Evolutionary conservation across 108 stramenopile species (phyloP), one percentile per base, ranked within the genome.

Genomic region (Cyclostephanos invisitatus): DNA sequence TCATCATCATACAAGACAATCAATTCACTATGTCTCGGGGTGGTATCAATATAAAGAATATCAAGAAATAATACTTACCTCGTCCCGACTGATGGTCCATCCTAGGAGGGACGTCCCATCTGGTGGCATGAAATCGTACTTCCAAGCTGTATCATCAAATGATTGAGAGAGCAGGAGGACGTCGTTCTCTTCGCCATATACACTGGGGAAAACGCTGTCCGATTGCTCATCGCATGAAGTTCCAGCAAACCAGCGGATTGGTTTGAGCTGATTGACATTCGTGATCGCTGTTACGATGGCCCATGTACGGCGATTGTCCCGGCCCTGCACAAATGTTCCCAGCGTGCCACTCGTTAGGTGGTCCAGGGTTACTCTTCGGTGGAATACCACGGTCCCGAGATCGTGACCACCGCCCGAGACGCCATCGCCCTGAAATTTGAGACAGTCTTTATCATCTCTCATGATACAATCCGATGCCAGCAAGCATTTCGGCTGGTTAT

Each of bases 111-210:
- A 64, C n/a, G 80, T 81, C 12, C 73, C 73, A 0, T 60, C 20
- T 12, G 80, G 80, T 58, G 73, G 68, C 59, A 27, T 27, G 47
- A 81, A 81, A n/a, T 65, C 50, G 17, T 28, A 35, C 32, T 28
- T 64, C n/a, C n/a, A 15, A 14, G 80, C 80, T 15, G 67, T 81
- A 67, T 81, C 80, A 32, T 81, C 80, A 35, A 81, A 81, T 14
- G 62, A 64, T 37, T 81, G 80, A 28, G 68, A 70, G 7, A 81
- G 46, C 2, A 81, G 54, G 11, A 81, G 67, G 37, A 81, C 25
- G 44, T 81, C 69, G 20, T 73, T 56, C 44, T 70, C 44, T 20
- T 81, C 59, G 49, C 80, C 80, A 61, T 70, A 81, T 5, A 74
- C 73, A 42, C 61, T 63, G 18, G 80, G 80, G 40, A 81, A 81